phyloP scores from a whole-genome alignment of 1,139 yeast genomes.

The Magnusiomyces fungicola region DNA sequence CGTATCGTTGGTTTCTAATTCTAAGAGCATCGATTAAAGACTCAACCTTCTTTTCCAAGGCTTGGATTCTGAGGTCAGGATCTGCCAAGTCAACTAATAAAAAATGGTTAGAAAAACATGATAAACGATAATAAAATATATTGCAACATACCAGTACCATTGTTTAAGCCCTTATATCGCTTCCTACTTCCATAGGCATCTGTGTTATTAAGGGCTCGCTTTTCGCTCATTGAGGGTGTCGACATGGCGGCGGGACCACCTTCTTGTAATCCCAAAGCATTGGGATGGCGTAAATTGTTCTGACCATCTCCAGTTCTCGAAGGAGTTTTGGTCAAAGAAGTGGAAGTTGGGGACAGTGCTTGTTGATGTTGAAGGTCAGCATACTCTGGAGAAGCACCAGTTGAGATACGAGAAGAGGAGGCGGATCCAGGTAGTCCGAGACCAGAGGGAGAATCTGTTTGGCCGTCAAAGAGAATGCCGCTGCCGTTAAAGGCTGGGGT shows the following conservation, averaged over 20 bases:
- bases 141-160: slow-evolving; percentile 2
- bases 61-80: not conserved
- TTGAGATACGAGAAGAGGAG: not conserved
- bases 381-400: not conserved
- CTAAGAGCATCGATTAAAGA: not conserved
- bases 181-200: slow-evolving; percentile 4
- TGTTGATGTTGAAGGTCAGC: too few relatives aligned
- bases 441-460: not conserved
- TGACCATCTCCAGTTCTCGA: too few relatives aligned
- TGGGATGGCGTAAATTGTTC: too few relatives aligned
- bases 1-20: not conserved
- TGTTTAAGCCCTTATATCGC: not conserved
- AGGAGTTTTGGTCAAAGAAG: too few relatives aligned
- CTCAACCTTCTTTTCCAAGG: slow-evolving; percentile 1
- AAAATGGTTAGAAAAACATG: not conserved
- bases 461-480: not conserved
- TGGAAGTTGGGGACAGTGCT: not conserved
- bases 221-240: not conserved
- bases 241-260: not conserved
- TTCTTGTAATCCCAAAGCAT: too few relatives aligned
- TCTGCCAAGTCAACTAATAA: not conserved
- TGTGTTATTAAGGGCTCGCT: not conserved
- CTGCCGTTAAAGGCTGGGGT: not conserved
- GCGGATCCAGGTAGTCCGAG: not conserved
- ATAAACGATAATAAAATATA: not conserved